Percentiles rank a stretch among this genome's conserved stretches.
Conservation (phyloP, 2,329 filamentous ascomycete genomes). For the Zymoseptoria brevis region DNA sequence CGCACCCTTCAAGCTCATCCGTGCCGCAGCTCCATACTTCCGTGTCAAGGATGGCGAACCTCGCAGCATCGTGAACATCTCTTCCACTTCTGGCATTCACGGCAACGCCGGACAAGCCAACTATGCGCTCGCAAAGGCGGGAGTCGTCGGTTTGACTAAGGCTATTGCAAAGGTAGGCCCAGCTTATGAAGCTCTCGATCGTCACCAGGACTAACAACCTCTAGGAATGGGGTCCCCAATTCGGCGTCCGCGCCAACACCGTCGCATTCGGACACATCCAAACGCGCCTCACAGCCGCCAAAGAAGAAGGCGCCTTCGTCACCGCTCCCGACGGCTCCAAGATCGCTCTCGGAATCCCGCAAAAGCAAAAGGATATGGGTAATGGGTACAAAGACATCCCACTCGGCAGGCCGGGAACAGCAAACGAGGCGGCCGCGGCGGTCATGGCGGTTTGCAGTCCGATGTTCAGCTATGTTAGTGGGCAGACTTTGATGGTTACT, state of each 20-base stretch:
- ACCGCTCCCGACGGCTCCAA: constrained; percentile 67
- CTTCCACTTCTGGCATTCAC: constrained; percentile 70
- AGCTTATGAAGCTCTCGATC: too few relatives aligned
- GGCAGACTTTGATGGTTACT: constrained; percentile 81
- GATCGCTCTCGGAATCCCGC: constrained; percentile 66
- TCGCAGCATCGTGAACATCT: constrained; percentile 75
- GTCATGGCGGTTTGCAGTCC: constrained; percentile 75
- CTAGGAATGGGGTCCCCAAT: constrained; percentile 84
- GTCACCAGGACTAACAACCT: constrained; percentile 26
- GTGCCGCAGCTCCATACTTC: constrained; percentile 77
- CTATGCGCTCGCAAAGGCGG: constrained; percentile 79
- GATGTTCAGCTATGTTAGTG: constrained; percentile 74
- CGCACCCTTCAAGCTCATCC: constrained; percentile 75
- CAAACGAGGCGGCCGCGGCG: constrained; percentile 70
- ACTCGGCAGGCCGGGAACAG: constrained; percentile 64
- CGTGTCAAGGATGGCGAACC: constrained; percentile 75
- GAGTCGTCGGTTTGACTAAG: constrained; percentile 74
- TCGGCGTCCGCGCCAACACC: constrained; percentile 75
- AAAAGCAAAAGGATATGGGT: constrained; percentile 45
- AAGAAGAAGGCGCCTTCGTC: constrained; percentile 75
- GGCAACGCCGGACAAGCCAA: constrained; percentile 90
- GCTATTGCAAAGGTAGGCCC: constrained; percentile 47
- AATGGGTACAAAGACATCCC: constrained; percentile 58
- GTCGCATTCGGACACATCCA: constrained; percentile 76
- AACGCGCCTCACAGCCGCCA: constrained; percentile 72